Evolutionary conservation across 2,329 filamentous ascomycete genomes (phyloP).

Genomic region (Fusarium sp.): DNA sequence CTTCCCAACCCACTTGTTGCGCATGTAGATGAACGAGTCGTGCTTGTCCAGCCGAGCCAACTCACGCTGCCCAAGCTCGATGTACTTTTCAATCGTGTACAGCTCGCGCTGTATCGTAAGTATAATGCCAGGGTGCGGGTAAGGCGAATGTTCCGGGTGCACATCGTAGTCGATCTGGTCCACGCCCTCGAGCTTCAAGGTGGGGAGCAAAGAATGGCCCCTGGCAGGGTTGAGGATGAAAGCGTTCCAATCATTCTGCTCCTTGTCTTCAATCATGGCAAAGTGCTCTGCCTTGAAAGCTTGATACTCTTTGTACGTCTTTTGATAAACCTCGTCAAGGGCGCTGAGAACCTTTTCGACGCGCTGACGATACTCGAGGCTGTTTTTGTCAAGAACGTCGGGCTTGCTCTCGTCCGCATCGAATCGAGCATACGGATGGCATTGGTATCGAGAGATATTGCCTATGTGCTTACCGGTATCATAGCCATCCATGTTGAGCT

Average conservation of each 20-base stretch:
- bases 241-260: conserved; percentile 19
- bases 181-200: not conserved
- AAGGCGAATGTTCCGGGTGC: not conserved
- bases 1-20: conserved; percentile 7
- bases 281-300: not conserved
- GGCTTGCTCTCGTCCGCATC: not conserved
- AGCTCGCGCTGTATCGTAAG: not conserved
- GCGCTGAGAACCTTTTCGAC: conserved; percentile 2
- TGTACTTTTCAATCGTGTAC: not conserved
- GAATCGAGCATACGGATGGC: conserved; percentile 14
- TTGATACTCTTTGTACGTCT: conserved; percentile 4
- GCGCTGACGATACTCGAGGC: conserved; percentile 20
- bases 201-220: not conserved
- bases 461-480: not conserved
- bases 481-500: not conserved
- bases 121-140: not conserved
- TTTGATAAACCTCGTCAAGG: conserved; percentile 9
- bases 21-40: conserved; percentile 15
- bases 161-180: not conserved
- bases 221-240: conserved; percentile 18
- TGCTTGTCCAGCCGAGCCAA: conserved; percentile 15
- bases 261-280: not conserved
- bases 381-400: conserved; percentile 11
- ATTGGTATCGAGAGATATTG: conserved; percentile 6
- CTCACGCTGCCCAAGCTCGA: conserved; percentile 17